Base-by-base conservation (phyloP, 208 protist genomes). In the Acanthamoeba triangularis region DNA sequence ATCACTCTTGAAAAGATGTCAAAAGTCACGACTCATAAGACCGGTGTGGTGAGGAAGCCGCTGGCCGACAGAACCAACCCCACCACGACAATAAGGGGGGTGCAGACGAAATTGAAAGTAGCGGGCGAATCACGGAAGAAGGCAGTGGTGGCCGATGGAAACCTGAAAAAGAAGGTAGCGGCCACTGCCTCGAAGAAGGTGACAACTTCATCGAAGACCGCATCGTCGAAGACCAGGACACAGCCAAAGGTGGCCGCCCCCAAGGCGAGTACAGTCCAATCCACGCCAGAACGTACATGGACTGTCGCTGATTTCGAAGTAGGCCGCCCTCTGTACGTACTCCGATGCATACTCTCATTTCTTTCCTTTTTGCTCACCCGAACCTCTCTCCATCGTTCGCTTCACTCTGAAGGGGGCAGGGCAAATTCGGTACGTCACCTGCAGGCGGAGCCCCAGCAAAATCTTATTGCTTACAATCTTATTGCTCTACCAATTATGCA, bases 321-420 rank as follows among this genome's bases (percentile, higher is more conserved):
- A 23, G 97, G 99, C 28, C 97, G 99, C 95, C 99, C 98, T 87
- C 97, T 99, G 16, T 99, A 99, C 97, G 2, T 99, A 99, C 37
- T 99, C 23, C 44, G 20, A 59, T 59, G 52, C 10, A 20, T 14
- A 2, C 52, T 1, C 2, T 20, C 52, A 23, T 11, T 59, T 28
- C 33, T 30, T 28, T 2, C n/a, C n/a, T 8, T 54, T 10, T 88
- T 63, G 25, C 18, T 88, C 30, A 41, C 47, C 28, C 44, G 18
- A 8, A 54, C 16, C 33, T 28, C 33, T 28, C 20, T 85, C n/a
- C 1, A 10, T 85, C 18, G 56, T n/a, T 59, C 76, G 10, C 30
- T 41, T 54, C n/a, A 25, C 33, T 23, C 30, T 78, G 1, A 35
- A 88, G 80, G 25, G 80, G 80, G 4, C 16, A 63, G 63, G 80